Conservation (phyloP, 2,329 filamentous ascomycete genomes). For the Xylaria sp. region DNA sequence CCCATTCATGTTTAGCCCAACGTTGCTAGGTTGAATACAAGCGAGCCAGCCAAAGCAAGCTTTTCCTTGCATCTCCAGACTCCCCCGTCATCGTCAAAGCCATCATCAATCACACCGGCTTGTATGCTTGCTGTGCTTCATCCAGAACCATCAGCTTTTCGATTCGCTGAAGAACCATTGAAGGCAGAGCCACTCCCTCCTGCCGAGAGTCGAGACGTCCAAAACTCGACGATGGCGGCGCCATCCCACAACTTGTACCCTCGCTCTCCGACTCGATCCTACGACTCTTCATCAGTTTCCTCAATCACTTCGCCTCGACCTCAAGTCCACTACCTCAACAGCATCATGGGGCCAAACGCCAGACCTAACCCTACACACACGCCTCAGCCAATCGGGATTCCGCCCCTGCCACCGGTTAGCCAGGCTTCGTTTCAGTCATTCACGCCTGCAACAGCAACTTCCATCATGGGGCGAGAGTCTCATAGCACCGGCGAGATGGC, state of each 20-base stretch:
- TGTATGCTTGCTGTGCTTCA: slow-evolving; percentile 39
- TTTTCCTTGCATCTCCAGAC: slow-evolving; percentile 21
- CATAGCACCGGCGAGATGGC: slow-evolving; percentile 55
- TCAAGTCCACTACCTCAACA: slow-evolving; percentile 47
- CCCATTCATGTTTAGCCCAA: slow-evolving; percentile 26
- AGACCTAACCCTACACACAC: slow-evolving; percentile 45
- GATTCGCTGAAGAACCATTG: slow-evolving; percentile 37
- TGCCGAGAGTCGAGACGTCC: slow-evolving; percentile 31
- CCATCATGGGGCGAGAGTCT: slow-evolving; percentile 54
- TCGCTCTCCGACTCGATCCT: slow-evolving; percentile 57
- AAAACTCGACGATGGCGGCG: slow-evolving; percentile 46
- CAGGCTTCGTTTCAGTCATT: slow-evolving; percentile 47
- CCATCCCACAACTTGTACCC: slow-evolving; percentile 53
- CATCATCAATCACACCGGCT: slow-evolving; percentile 20
- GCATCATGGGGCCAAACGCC: slow-evolving; percentile 47
- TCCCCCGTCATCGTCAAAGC: slow-evolving; percentile 19
- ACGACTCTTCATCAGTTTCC: slow-evolving; percentile 59
- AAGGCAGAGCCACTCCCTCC: slow-evolving; percentile 35
- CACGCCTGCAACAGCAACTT: slow-evolving; percentile 44
- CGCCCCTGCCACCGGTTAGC: slow-evolving; percentile 44
- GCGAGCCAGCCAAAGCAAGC: slow-evolving; percentile 24
- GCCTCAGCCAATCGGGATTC: slow-evolving; percentile 50
- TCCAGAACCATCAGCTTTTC: slow-evolving; percentile 34
- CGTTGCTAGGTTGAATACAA: slow-evolving; percentile 22
- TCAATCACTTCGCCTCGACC: slow-evolving; percentile 56